Evolutionary conservation across 345 rosid genomes (phyloP), one percentile per base, ranked within the genome.

Genomic region (Camelina sativa): DNA sequence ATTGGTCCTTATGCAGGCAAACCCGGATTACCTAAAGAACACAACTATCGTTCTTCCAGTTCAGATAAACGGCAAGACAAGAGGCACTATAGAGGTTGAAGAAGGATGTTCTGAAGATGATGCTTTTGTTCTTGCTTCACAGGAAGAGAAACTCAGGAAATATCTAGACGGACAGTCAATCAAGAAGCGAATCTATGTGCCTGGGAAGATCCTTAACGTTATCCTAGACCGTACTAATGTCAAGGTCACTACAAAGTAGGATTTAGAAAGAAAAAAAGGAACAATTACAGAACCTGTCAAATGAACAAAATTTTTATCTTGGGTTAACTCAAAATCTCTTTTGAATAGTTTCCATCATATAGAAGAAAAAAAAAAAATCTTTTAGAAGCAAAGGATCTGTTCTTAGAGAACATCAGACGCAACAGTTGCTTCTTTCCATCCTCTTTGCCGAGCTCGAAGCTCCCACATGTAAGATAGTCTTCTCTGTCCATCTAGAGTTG

Each of bases 21-120:
- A 87, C 82, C 87, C 89, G 1, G 77, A 35, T n/a, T 91, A 85
- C 84, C 69, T 94, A 80, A 90, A 84, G 84, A 91, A 91, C 79
- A 76, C 88, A 13, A 80, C 82, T 16, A 63, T 90, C 10, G 80
- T 82, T 8, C 86, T 94, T 38, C 97, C 97, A 10, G 89, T 94
- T 79, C 98, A 94, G 87, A 90, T 94, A 74, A 94, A 91, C n/a
- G 98, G 98, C 71, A 94, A 87, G 85, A 94, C 88, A 7, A 78
- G 97, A 84, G 98, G 98, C 55, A 90, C 98, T 56, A 84, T 94
- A 72, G 83, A 84, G 73, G 86, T 94, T 3, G 93, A 88, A 81
- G 88, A 88, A 87, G 98, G 87, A 44, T 91, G 95, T 68, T 79
- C 92, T 7, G 97, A 91, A 83, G 96, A 88, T 46, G 91, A 90